Base-by-base conservation (phyloP, 192 early-diverging fungal species). In the Phycomyces blakesleeanus region DNA sequence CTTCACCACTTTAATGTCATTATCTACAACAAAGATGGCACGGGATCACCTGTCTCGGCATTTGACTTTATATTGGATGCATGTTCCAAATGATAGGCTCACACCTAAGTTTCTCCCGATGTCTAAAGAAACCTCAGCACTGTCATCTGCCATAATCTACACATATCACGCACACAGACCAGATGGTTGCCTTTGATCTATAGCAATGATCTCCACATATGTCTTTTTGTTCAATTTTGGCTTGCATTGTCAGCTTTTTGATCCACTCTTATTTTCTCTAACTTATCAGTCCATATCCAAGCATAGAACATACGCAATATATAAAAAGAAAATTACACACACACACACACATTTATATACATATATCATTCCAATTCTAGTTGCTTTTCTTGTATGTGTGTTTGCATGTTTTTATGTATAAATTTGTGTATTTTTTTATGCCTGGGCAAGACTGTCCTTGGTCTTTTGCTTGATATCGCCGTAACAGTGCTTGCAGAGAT, bases 401-500 rank as follows among this genome's bases (percentile, higher is more conserved):
- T 50, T 50, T 20, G 16, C 15, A 50, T 50, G 8, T 20, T 50
- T 20, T 20, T 50, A 50, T 50, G 16, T 50, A 50, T 21, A 50
- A 16, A 16, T 20, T 7, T 50, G 16, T 50, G 21, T 50, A 15
- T 39, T 20, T 6, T 4, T 16, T 57, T 66, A 27, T 44, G 57
- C 59, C n/a, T 16, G n/a, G 18, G 38, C 21, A 6, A 69, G n/a
- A 1, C 38, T 53, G 14, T 47, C 9, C 24, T 69, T 69, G 38
- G 67, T 42, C 21, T 69, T 61, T 42, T 66, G 64, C 44, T 83
- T 88, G 57, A 90, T 83, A 53, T 87, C 83, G 49, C 67, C 65
- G 69, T 89, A 92, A 75, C 90, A 92, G 72, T 87, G 75, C 37
- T 59, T 57, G 76, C 94, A 96, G 24, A 91, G 76, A 64, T 94